Evolutionary conservation across 345 rosid genomes (phyloP).

Genomic region (Boechera retrofracta): DNA sequence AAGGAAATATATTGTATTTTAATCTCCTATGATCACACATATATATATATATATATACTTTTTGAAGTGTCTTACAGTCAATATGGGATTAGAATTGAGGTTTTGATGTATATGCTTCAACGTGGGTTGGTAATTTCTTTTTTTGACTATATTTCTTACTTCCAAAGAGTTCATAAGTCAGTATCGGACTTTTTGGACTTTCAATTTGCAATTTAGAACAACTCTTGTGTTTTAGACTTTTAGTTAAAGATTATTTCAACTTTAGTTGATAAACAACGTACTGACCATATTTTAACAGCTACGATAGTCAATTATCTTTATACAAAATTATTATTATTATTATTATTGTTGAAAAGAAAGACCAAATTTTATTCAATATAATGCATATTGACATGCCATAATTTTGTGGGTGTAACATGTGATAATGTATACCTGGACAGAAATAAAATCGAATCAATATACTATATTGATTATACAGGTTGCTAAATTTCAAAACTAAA

Average conservation of each 20-base stretch:
- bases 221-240: conserved; percentile 7
- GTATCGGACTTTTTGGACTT: conserved; percentile 8
- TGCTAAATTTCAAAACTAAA: background rate
- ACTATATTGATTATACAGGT: too few relatives aligned
- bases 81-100: conserved; percentile 2
- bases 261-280: conserved; percentile 7
- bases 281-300: background rate
- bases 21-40: conserved; percentile 2
- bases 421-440: too few relatives aligned
- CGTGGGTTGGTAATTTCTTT: background rate
- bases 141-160: conserved; percentile 2
- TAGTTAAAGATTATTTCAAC: conserved; percentile 20
- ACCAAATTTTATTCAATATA: background rate
- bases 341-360: background rate
- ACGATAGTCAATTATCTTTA: background rate
- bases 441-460: too few relatives aligned
- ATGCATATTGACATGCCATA: background rate
- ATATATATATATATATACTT: conserved; percentile 9
- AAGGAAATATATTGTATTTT: background rate
- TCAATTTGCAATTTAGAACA: conserved; percentile 1
- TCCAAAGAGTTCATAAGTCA: conserved; percentile 7
- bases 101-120: conserved; percentile 16
- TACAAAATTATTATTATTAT: too few relatives aligned
- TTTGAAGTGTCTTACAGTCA: background rate
- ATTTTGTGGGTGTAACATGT: too few relatives aligned